Evolutionary conservation across 805 yeast genomes (phyloP), one percentile per base, ranked within the genome.

Genomic region (Candida manassasensis): DNA sequence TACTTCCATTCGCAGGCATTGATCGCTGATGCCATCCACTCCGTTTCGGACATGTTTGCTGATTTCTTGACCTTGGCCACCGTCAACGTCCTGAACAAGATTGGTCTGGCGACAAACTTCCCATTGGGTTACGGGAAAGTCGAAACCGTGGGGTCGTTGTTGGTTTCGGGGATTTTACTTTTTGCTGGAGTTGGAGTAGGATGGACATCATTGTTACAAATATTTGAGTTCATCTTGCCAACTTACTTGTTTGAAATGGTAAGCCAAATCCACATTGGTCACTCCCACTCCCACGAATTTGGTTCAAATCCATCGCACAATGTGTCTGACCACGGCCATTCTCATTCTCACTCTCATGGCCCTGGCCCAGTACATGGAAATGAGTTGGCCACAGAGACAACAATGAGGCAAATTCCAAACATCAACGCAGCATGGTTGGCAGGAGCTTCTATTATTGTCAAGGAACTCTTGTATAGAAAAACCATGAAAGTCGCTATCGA

Each of bases 371-470:
- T 19, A 24, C 27, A 7, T 11, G 12, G 12, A 11, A n/a, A 14
- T 24, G 27, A 24, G 6, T 14, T 24, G 9, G 9, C 7, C 22
- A 50, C 52, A 6, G 49, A 34, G 8, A 11, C 29, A 8, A 15
- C 38, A 4, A 35, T 35, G n/a, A 29, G 42, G 10, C 46, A 42
- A 25, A 41, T 55, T 10, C 73, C 73, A 16, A 75, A 87, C 50
- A 75, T 93, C 45, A 88, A 87, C 55, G 98, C 98, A 3, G 97
- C 96, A 2, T 88, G 96, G 95, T 71, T 93, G 29, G 98, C 98
- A 0, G 79, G 83, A 38, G 96, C 80, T 1, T 86, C 96, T 1
- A 86, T 93, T 40, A 75, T 71, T 3, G 74, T 88, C 27, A 93
- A 93, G 54, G 98, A 93, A 58, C 77, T 95, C 75, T 76, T 93